Percentiles rank a stretch among this genome's conserved stretches.
Conservation (phyloP, 139 green algal species). For the Pleodorina starrii region DNA sequence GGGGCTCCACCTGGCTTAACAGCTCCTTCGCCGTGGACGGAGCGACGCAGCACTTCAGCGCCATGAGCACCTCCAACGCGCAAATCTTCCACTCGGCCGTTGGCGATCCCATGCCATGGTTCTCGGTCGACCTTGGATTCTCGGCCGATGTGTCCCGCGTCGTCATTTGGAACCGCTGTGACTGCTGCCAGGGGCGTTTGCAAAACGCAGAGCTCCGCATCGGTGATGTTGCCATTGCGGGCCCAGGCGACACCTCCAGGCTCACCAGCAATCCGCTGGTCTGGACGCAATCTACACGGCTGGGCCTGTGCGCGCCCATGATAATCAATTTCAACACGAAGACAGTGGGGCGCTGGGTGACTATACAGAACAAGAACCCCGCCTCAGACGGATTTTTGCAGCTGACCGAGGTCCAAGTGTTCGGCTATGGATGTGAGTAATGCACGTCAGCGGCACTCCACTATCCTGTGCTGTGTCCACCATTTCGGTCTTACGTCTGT, state of each 20-base stretch:
- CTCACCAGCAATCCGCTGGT: background rate
- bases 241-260: background rate
- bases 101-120: background rate
- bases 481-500: too few relatives aligned
- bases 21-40: background rate
- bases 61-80: too few relatives aligned
- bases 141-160: background rate
- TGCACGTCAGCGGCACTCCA: too few relatives aligned
- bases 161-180: conserved; percentile 8
- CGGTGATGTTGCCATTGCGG: too few relatives aligned
- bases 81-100: background rate
- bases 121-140: background rate
- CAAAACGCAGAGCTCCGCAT: background rate
- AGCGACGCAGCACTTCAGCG: background rate
- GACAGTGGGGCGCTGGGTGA: background rate
- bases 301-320: background rate
- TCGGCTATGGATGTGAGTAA: background rate
- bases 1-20: background rate
- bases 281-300: background rate
- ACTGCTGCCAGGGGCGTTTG: background rate
- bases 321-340: background rate
- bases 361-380: background rate
- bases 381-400: background rate
- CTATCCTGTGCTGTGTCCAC: too few relatives aligned
- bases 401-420: background rate